Base-by-base conservation (phyloP, 345 rosid genomes). In the Angophora floribunda region DNA sequence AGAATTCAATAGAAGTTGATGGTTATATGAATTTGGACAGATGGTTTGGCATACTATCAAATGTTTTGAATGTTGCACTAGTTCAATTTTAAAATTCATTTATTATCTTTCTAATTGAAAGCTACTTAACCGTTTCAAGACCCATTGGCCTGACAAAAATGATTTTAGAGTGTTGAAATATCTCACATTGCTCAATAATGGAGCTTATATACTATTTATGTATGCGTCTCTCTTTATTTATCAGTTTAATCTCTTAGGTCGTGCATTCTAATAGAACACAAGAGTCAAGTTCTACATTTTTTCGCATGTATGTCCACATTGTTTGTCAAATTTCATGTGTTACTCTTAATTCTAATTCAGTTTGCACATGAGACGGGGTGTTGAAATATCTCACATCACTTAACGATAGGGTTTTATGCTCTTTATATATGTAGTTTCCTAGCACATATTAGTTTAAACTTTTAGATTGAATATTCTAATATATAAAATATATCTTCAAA, bases 151-250 rank as follows among this genome's bases (percentile, higher is more conserved):
- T 1, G 41, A 61, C 15, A 61, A 70, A 70, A 32, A 70, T 4
- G 22, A 6, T 32, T 70, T 22, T 32, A 70, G 10, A 70, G 36
- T 70, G 22, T 70, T 70, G 80, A 32, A 32, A 70, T 19, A 32
- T 70, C 22, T 7, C 3, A 75, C 26, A 10, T 75, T 8, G 1
- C 10, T 41, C 36, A 13, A 6, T 7, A 9, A 21, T 36, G 13
- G 10, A 36, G 12, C 10, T 41, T 41, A 19, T 36, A 21, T 36
- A n/a, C 41, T 63, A 26, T 11, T 61, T 7, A 61, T 10, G 4
- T 15, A 32, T 70, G 4, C 2, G 1, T 28, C 4, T 11, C 14
- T 10, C 0, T 61, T 28, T 15, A 61, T n/a, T 28, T 61, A 61
- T 26, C 11, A 11, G 15, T 61, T 61, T 63, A n/a, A 63, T 4